Percentiles rank a stretch among this genome's conserved stretches.
phyloP scores from a whole-genome alignment of 2,329 filamentous ascomycete genomes.

The Metarhizium anisopliae region DNA sequence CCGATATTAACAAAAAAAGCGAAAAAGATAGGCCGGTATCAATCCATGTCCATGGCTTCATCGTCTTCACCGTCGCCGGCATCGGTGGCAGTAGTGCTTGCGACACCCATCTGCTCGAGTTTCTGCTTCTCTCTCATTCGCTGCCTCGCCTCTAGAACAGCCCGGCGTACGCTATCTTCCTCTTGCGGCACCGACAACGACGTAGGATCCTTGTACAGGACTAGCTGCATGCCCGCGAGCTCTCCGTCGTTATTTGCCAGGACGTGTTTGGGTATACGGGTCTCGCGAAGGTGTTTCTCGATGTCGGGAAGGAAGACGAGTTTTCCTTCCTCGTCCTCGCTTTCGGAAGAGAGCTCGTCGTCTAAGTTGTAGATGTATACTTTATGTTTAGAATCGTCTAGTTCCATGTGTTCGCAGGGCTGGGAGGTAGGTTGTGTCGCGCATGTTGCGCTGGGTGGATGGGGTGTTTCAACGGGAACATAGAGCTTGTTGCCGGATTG shows the following conservation, averaged over 20 bases:
- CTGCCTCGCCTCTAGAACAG: constrained; percentile 70
- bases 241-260: constrained; percentile 47
- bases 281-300: constrained; percentile 65
- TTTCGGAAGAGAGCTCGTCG: constrained; percentile 61
- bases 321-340: constrained; percentile 39
- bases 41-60: constrained; percentile 62
- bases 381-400: constrained; percentile 80
- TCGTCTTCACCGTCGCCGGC: constrained; percentile 48
- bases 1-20: too few relatives aligned
- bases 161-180: constrained; percentile 69
- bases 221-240: constrained; percentile 59
- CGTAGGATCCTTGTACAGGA: constrained; percentile 74
- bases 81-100: neutral
- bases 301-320: constrained; percentile 81
- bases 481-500: constrained; percentile 55
- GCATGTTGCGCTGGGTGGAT: constrained; percentile 9
- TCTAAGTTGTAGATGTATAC: constrained; percentile 90
- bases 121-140: constrained; percentile 54
- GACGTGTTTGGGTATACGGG: constrained; percentile 60
- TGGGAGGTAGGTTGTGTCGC: constrained; percentile 8
- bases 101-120: constrained; percentile 23
- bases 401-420: constrained; percentile 59
- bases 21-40: constrained; percentile 5
- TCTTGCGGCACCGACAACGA: constrained; percentile 69
- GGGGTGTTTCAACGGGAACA: constrained; percentile 49